Base-by-base conservation (phyloP, 2,329 filamentous ascomycete species). In the Orbilia blumenaviensis region DNA sequence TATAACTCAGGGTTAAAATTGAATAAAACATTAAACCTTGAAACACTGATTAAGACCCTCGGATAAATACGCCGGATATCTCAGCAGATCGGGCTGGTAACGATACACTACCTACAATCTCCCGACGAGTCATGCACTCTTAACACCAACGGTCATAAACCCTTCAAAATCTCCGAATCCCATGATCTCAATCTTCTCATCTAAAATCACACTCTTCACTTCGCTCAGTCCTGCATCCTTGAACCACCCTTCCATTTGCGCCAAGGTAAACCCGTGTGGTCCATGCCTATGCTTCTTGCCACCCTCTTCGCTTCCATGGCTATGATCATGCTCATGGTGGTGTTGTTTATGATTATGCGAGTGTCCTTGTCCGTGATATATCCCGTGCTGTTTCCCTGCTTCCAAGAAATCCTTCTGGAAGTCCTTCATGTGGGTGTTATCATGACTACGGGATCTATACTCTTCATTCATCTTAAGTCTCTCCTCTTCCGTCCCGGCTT, bases 61-160 rank as follows among this genome's bases (percentile, higher is more conserved):
- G n/a, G n/a, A n/a, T n/a, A n/a, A n/a, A n/a, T n/a, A n/a, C n/a
- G n/a, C n/a, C n/a, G n/a, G n/a, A n/a, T n/a, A n/a, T n/a, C n/a
- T n/a, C n/a, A n/a, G n/a, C n/a, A n/a, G n/a, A n/a, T n/a, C n/a
- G n/a, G n/a, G n/a, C n/a, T n/a, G n/a, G n/a, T n/a, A n/a, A n/a
- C n/a, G n/a, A n/a, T n/a, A n/a, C n/a, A n/a, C n/a, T n/a, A n/a
- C n/a, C 12, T 44, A 61, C 32, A 48, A 38, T 12, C 25, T 18
- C 9, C 14, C 38, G 38, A 36, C 3, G 0, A 63, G 42, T 61
- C 42, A 73, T 8, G n/a, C 60, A 9, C 16, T 68, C 41, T 34
- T 76, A 25, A 56, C 29, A 38, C 72, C 58, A 52, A 61, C 41
- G 3, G 50, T 76, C 41, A 76, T 69, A 46, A 76, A 76, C 34